Evolutionary conservation across 2,329 filamentous ascomycete species (phyloP), one percentile per base, ranked within the genome.

Genomic region (Penicillium freii): DNA sequence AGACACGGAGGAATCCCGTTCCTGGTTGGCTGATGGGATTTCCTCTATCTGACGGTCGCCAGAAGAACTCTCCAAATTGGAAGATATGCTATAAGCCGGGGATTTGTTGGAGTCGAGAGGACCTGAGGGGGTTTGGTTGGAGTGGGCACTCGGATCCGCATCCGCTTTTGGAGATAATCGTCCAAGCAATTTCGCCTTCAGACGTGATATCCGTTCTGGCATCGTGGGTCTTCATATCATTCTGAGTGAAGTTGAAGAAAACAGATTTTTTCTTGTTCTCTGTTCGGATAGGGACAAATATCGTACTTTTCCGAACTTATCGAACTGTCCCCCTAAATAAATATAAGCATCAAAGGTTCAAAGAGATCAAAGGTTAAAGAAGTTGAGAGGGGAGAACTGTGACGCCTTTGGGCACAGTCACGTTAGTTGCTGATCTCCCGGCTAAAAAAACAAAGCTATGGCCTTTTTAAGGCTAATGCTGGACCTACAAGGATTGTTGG

Each of bases 101-200:
- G 62, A 59, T 54, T 63, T 67, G 36, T 62, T 60, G 45, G 63
- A 63, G 58, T 65, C 57, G 57, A 63, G 64, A 42, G 60, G 61
- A 63, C 58, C 39, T 57, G 61, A 62, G 48, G 50, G 54, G 59
- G 57, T 62, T 62, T 52, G 54, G 51, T 58, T 63, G 61, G 53
- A 62, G 69, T 64, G 62, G 65, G 54, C 59, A 58, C 62, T 58
- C 59, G 60, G 64, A 48, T 66, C 69, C 66, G 68, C 64, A 59
- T 62, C 66, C 65, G 61, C 56, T 67, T 68, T 65, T 53, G 64
- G 62, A 57, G 73, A 73, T 60, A 72, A 72, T 69, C 72, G 71
- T 56, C 72, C 71, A 58, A 75, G 64, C 57, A 75, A 67, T 61
- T 72, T 74, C 38, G 70, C 66, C 61, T 73, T 72, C 54, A 73